Conservation (phyloP, 1,139 yeast genomes). For the Blastobotrys serpentis region DNA sequence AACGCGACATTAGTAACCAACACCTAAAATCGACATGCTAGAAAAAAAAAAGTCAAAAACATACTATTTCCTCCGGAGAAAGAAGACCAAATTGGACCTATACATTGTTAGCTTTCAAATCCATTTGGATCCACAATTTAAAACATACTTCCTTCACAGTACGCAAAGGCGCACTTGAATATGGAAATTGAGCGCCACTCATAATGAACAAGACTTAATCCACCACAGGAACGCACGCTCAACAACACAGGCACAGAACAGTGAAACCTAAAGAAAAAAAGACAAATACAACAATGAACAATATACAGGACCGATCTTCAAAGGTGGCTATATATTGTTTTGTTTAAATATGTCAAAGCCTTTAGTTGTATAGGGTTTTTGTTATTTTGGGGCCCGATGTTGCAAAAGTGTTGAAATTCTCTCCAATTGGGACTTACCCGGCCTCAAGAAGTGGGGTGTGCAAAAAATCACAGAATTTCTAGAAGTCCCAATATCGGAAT, state of each 20-base stretch:
- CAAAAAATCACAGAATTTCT: too few species aligned
- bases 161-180: conserved; percentile 96
- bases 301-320: conserved; percentile 1
- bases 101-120: conserved; percentile 10
- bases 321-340: conserved; percentile 2
- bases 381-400: background rate
- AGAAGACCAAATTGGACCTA: conserved; percentile 93
- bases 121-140: background rate
- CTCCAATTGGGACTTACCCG: conserved; percentile 9
- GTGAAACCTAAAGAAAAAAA: background rate
- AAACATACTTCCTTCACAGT: conserved; percentile 82
- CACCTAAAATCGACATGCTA: background rate
- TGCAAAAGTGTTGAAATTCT: conserved; percentile 7
- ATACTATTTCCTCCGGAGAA: conserved; percentile 90
- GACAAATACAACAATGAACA: conserved; percentile 7
- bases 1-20: conserved; percentile 13
- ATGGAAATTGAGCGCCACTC: conserved; percentile 65
- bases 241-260: conserved; percentile 6
- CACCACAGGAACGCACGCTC: conserved; percentile 11
- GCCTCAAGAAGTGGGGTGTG: background rate
- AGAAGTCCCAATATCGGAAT: too few species aligned
- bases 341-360: conserved; percentile 1
- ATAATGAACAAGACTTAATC: conserved; percentile 24
- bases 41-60: conserved; percentile 36
- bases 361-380: conserved; percentile 4